phyloP scores from a whole-genome alignment of 768 basidiomycete species.

The Filobasidium floriforme region DNA sequence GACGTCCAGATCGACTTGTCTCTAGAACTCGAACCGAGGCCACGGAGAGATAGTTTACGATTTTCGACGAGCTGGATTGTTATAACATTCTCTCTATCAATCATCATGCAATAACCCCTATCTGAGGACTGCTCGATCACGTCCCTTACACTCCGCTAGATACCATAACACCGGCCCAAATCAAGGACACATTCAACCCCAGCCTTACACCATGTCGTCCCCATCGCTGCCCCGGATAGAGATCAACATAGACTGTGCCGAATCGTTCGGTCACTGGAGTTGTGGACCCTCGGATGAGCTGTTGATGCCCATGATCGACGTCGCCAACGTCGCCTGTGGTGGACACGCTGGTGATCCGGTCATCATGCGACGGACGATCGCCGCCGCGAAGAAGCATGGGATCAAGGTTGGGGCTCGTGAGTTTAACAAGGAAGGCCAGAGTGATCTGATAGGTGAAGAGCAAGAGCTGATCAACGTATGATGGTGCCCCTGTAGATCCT shows the following conservation, averaged over 20 bases:
- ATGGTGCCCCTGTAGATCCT: slow-evolving; percentile 46
- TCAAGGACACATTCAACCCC: too few species aligned
- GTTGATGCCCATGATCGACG: slow-evolving; percentile 48
- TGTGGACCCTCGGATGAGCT: slow-evolving; percentile 30
- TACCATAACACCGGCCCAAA: too few species aligned
- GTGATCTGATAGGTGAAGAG: neutral
- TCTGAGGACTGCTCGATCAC: too few species aligned
- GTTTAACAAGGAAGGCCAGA: slow-evolving; percentile 5
- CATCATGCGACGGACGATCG: slow-evolving; percentile 60
- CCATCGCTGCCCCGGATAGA: slow-evolving; percentile 23
- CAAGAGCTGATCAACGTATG: neutral
- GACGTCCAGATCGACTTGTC: too few species aligned
- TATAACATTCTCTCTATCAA: too few species aligned
- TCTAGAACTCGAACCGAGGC: too few species aligned
- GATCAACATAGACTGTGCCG: slow-evolving; percentile 34
- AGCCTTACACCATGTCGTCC: too few species aligned
- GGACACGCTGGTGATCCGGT: slow-evolving; percentile 62
- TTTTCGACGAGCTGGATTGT: too few species aligned
- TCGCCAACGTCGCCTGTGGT: slow-evolving; percentile 62
- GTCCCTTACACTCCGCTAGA: too few species aligned
- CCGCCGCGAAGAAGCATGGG: slow-evolving; percentile 53
- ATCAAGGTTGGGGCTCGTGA: slow-evolving; percentile 58
- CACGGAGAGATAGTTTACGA: too few species aligned
- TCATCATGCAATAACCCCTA: too few species aligned
- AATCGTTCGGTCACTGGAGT: slow-evolving; percentile 30